A percentile compares a stretch with the other conserved stretches of the same genome.
phyloP scores from a whole-genome alignment of 495 filamentous ascomycete species.

The Staphylotrichum longicolle region DNA sequence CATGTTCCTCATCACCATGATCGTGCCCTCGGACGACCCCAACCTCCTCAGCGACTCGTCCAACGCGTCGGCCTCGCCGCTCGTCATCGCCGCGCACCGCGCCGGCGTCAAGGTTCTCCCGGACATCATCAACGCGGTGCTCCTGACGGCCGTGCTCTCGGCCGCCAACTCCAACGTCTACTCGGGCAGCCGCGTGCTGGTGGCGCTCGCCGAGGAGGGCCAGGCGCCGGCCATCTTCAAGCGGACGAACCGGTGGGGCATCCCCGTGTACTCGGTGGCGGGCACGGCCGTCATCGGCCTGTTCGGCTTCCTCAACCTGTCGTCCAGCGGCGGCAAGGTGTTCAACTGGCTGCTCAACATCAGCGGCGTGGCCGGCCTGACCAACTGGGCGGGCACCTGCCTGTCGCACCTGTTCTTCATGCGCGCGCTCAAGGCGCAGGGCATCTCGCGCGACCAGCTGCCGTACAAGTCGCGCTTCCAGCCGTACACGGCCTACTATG shows the following conservation, averaged over 20 bases:
- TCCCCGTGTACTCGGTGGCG: constrained; percentile 43
- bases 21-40: constrained; percentile 56
- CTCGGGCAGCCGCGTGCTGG: constrained; percentile 61
- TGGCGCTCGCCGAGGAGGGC: constrained; percentile 60
- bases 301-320: constrained; percentile 58
- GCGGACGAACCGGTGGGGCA: constrained; percentile 41
- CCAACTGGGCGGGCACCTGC: constrained; percentile 62
- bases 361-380: constrained; percentile 63
- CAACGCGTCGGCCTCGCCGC: constrained; percentile 61
- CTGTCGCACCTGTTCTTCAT: constrained; percentile 62
- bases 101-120: constrained; percentile 66
- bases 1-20: constrained; percentile 66
- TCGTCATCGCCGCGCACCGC: constrained; percentile 64
- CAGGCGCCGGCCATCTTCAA: constrained; percentile 55
- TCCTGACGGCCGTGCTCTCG: constrained; percentile 59
- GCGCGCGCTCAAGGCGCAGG: constrained; percentile 55
- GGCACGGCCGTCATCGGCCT: constrained; percentile 45
- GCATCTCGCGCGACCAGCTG: constrained; percentile 51
- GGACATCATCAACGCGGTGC: constrained; percentile 68
- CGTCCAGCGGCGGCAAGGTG: constrained; percentile 46
- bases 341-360: constrained; percentile 63
- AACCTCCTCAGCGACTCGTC: constrained; percentile 49
- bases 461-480: constrained; percentile 59
- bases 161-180: constrained; percentile 59
- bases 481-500: constrained; percentile 58